Evolutionary conservation across 345 rosid species (phyloP), one percentile per base, ranked within the genome.

Genomic region (Eucalyptus erythrocorys): DNA sequence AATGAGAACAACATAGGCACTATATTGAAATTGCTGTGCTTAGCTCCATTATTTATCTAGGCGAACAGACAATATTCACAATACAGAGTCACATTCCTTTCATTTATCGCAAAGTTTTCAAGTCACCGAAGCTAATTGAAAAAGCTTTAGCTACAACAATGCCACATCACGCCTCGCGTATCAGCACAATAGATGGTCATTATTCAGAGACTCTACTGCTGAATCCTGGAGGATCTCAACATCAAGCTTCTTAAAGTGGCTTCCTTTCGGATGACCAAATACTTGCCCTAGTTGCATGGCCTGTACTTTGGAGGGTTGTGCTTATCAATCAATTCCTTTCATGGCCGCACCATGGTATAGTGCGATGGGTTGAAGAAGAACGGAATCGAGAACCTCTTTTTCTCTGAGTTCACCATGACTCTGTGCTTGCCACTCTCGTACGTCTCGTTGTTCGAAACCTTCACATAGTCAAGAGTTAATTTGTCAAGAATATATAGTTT

Each of bases 391-490:
- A 91, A 94, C 86, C 96, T 94, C 88, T 96, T 95, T 91, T 89
- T 95, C 89, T 92, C 87, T 5, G 93, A 85, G 88, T 96, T 96
- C 91, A 93, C 96, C 48, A 92, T 90, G 85, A 93, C 98, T 87
- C 94, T 94, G 82, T 97, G 98, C 92, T 97, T 97, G 84, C 93
- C 94, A 90, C 97, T 97, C 93, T 93, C 91, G 53, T 94, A 96
- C 49, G 47, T 71, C 22, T 94, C 96, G 86, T 97, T 96, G 91
- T 93, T 94, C 98, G 98, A 97, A 10, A 94, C 97, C 97, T 96
- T 37, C 27, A 19, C 45, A 71, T 10, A 37, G 27, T 10, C 14
- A 2, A 90, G 80, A 34, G 81, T 71, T 37, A 37, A 71, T 71
- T 71, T 13, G 4, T 71, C 7, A 10, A 37, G 7, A 71, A 10